Percentiles rank a stretch among this genome's conserved stretches.
Evolutionary conservation across 2,329 filamentous ascomycete species (phyloP).

Genomic region (Atkinsonella hypoxylon): DNA sequence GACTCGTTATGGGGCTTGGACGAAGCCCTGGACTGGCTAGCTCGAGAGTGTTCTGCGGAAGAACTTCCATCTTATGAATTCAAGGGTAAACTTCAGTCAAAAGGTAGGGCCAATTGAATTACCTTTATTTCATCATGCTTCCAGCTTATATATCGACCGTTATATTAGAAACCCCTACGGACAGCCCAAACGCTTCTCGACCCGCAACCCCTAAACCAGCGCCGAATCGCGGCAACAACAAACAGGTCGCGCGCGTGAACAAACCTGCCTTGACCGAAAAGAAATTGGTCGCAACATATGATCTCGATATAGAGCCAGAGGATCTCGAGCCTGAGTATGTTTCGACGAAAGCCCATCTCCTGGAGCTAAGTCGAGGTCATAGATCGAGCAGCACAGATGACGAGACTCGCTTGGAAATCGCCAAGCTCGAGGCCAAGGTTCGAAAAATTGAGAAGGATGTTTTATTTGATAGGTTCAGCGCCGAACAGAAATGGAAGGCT

Average conservation of each 20-base stretch:
- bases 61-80: slow-evolving; percentile 62
- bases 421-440: slow-evolving; percentile 62
- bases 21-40: slow-evolving; percentile 82
- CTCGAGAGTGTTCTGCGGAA: slow-evolving; percentile 56
- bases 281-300: slow-evolving; percentile 38
- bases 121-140: neutral
- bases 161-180: slow-evolving; percentile 33
- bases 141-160: slow-evolving; percentile 4
- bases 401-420: slow-evolving; percentile 35
- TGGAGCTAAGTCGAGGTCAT: slow-evolving; percentile 29
- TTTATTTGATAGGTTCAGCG: slow-evolving; percentile 56
- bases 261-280: slow-evolving; percentile 18
- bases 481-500: slow-evolving; percentile 53
- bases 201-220: slow-evolving; percentile 34
- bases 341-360: slow-evolving; percentile 58
- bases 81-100: slow-evolving; percentile 23
- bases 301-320: slow-evolving; percentile 64
- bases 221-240: slow-evolving; percentile 19
- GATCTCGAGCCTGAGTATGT: slow-evolving; percentile 66
- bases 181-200: slow-evolving; percentile 38
- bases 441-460: slow-evolving; percentile 66
- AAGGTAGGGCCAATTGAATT: slow-evolving; percentile 18
- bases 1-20: slow-evolving; percentile 75
- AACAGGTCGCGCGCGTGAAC: slow-evolving; percentile 16
- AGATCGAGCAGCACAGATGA: slow-evolving; percentile 10